Conservation (phyloP, 1,284 basidiomycete genomes). For the Trichosporon ovoides region DNA sequence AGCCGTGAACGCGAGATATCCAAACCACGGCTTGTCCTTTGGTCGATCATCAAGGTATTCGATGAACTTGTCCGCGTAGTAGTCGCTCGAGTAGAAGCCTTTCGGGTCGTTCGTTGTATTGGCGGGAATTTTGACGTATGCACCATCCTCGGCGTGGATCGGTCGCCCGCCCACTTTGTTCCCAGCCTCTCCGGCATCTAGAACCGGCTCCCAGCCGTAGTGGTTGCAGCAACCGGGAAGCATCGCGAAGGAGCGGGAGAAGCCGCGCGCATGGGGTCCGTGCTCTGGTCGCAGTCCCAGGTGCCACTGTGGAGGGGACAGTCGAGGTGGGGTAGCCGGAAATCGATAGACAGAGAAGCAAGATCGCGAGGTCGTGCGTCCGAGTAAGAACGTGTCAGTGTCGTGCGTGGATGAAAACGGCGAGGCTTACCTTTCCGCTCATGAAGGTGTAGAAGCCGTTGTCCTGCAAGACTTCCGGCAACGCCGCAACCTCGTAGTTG, state of each 20-base stretch:
- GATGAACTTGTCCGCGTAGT: conserved; percentile 28
- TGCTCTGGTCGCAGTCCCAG: conserved; percentile 30
- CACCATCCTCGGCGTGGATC: conserved; percentile 7
- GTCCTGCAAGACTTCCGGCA: conserved; percentile 31
- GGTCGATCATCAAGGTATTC: conserved; percentile 26
- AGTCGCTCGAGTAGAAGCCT: conserved; percentile 31
- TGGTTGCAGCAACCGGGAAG: conserved; percentile 36
- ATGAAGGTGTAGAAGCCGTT: conserved; percentile 17
- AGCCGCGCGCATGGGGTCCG: conserved; percentile 30
- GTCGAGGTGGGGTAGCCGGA: not conserved
- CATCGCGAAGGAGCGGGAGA: conserved; percentile 29
- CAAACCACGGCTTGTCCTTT: conserved; percentile 25
- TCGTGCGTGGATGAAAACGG: too few relatives aligned
- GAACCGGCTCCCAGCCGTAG: conserved; percentile 23
- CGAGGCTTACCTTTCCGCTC: conserved; percentile 12
- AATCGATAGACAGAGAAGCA: too few relatives aligned
- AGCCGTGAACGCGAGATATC: conserved; percentile 24
- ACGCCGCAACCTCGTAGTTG: conserved; percentile 25
- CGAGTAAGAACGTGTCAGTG: too few relatives aligned
- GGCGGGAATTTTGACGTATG: not conserved
- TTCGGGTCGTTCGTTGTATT: conserved; percentile 7
- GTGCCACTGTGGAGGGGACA: conserved; percentile 30
- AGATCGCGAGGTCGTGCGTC: too few relatives aligned
- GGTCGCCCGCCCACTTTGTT: conserved; percentile 12
- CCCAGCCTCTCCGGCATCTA: conserved; percentile 10